Percentiles rank a stretch among this genome's conserved stretches.
These are phyloP conservation scores for Tuber calosporum DNA, from an alignment of 495 filamentous ascomycete species.

Conservation along the genomic window DNA sequence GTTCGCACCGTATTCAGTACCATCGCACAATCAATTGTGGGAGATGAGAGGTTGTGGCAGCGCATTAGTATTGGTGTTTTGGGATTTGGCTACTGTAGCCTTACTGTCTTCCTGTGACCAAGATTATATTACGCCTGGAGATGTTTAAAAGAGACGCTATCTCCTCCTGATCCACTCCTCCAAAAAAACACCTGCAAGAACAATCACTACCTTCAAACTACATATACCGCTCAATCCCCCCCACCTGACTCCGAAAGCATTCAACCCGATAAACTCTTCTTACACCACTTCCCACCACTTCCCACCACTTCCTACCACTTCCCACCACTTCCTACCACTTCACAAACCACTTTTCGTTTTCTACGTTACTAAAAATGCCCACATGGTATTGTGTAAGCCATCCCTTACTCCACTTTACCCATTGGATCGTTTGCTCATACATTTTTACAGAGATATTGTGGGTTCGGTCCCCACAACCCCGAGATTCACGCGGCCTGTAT, in stretches of 20 bases:
- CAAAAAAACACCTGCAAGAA: not conserved
- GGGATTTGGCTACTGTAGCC: not conserved
- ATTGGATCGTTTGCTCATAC: not conserved
- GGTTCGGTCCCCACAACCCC: constrained; percentile 24
- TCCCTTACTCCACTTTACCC: not conserved
- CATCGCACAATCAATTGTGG: constrained; percentile 1
- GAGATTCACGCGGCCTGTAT: constrained; percentile 15
- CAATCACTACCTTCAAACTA: not conserved
- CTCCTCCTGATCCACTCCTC: not conserved
- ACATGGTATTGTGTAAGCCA: not conserved
- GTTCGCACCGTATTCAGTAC: not conserved
- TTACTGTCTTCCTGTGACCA: not conserved
- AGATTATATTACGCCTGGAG: not conserved
- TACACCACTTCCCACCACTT: no score
- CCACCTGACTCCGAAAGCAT: not conserved
- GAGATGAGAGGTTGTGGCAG: not conserved
- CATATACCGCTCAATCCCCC: not conserved
- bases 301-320: no score
- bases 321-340: no score
- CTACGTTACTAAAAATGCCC: not conserved
- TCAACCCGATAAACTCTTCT: not conserved
- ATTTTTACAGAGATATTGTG: constrained; percentile 13
- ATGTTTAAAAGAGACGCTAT: not conserved
- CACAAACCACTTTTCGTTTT: not conserved
- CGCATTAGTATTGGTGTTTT: not conserved